Percentiles rank a stretch among this genome's conserved stretches.
phyloP scores from a whole-genome alignment of 1,284 basidiomycete species.

The Ceratobasidium sp. region DNA sequence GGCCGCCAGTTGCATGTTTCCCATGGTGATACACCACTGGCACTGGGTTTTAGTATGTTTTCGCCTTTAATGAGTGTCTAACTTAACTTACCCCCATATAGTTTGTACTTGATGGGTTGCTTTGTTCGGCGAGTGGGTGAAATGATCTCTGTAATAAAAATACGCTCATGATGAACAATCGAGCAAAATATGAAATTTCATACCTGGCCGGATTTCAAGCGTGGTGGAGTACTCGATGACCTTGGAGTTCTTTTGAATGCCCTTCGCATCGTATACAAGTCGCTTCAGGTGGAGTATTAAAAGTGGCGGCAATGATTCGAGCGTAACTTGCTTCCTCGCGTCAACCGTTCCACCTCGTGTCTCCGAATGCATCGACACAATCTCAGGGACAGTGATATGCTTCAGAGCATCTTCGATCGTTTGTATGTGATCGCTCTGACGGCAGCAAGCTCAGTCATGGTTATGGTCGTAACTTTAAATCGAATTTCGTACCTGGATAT shows the following conservation, averaged over 20 bases:
- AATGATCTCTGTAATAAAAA: slow-evolving; percentile 64
- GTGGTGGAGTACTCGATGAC: slow-evolving; percentile 78
- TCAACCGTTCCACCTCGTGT: slow-evolving; percentile 69
- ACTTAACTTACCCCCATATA: slow-evolving; percentile 80
- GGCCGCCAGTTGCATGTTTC: slow-evolving; percentile 85
- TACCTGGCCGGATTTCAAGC: slow-evolving; percentile 74
- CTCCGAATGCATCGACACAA: slow-evolving; percentile 73
- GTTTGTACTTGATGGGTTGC: slow-evolving; percentile 69
- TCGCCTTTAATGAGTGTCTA: background rate
- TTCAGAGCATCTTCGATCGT: slow-evolving; percentile 84
- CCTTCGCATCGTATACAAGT: slow-evolving; percentile 83
- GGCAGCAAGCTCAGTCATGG: background rate
- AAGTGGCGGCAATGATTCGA: slow-evolving; percentile 85
- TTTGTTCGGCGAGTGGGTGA: slow-evolving; percentile 59
- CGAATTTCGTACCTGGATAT: slow-evolving; percentile 70
- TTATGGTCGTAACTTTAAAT: background rate
- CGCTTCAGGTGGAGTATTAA: slow-evolving; percentile 92
- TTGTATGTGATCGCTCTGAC: slow-evolving; percentile 71
- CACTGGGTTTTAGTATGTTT: slow-evolving; percentile 2
- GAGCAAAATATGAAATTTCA: slow-evolving; percentile 47
- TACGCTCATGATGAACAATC: slow-evolving; percentile 43
- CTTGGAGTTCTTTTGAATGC: slow-evolving; percentile 85
- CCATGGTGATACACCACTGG: slow-evolving; percentile 94
- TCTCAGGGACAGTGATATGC: slow-evolving; percentile 80
- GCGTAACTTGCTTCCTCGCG: slow-evolving; percentile 84